Conservation (phyloP, 1,139 yeast species). For the Pichia sp. region DNA sequence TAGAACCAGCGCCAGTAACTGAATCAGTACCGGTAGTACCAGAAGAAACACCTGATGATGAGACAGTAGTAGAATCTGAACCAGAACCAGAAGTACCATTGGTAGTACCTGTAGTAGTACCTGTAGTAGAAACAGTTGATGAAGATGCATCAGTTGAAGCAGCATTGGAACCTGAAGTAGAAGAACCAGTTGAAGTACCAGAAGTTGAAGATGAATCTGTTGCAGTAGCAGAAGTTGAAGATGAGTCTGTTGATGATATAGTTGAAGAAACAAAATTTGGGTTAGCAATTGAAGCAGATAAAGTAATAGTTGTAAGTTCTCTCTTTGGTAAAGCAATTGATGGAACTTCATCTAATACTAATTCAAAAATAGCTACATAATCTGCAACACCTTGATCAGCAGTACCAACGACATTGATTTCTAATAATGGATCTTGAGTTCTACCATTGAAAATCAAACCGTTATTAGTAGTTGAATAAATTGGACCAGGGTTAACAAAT, state of each 20-base stretch:
- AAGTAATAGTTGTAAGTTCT: constrained; percentile 6
- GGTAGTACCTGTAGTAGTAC: constrained; percentile 9
- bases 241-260: background rate
- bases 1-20: constrained; percentile 8
- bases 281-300: constrained; percentile 7
- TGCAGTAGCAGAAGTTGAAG: constrained; percentile 1
- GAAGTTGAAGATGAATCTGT: constrained; percentile 10
- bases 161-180: constrained; percentile 6
- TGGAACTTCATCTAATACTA: constrained; percentile 5
- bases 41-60: background rate
- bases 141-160: constrained; percentile 11
- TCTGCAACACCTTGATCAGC: background rate
- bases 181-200: constrained; percentile 1
- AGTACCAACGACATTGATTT: constrained; percentile 6
- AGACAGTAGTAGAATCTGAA: background rate
- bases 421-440: constrained; percentile 16
- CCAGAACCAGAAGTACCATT: constrained; percentile 10
- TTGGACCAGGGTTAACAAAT: constrained; percentile 13
- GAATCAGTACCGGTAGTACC: constrained; percentile 2
- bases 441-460: constrained; percentile 14
- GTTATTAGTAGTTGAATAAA: constrained; percentile 3
- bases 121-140: constrained; percentile 6
- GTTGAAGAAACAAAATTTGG: constrained; percentile 2
- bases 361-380: constrained; percentile 6
- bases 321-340: constrained; percentile 8